Base-by-base conservation (phyloP, 306 rosid genomes). In the Citrullus amarus region DNA sequence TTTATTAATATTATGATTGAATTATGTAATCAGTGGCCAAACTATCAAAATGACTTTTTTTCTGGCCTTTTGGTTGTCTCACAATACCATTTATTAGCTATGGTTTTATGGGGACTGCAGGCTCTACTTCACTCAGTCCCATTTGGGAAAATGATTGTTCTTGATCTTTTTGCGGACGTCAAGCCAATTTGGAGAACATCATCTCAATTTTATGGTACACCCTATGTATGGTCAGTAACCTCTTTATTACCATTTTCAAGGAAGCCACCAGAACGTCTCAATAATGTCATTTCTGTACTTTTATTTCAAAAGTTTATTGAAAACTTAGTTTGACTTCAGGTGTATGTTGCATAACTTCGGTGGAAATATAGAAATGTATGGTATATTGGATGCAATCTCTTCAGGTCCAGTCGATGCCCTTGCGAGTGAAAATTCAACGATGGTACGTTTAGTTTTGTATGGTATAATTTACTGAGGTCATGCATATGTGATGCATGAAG, bases 311-410 rank as follows among this genome's bases (percentile, higher is more conserved):
- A 76, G 53, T 41, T 39, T 1, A n/a, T 20, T 39, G 22, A 57
- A 18, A 55, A 39, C 16, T 0, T 41, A 55, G 51, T 55, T 34
- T 57, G 69, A 75, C 65, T 34, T 75, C 88, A 94, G 97, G 98
- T 94, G 98, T 82, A 82, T 94, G 86, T 85, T 94, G 79, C 98
- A 94, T 83, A 94, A 94, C 80, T 94, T 94, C 79, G 98, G 98
- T 81, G 98, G 96, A 81, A 94, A 94, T 84, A 85, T 94, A 86
- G 98, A 94, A 86, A 94, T 94, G 98, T 94, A 94, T 66, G 97
- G 98, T 79, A 84, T 86, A 72, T 83, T 92, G 81, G 96, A 94
- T 80, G 55, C 93, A 15, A 83, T 92, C 62, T 87, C 95, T 80
- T 88, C 96, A 9, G 97, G 97, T 69, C 98, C 98, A 32, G 80